phyloP scores from a whole-genome alignment of 768 basidiomycete genomes.

The Galerina sulciceps region DNA sequence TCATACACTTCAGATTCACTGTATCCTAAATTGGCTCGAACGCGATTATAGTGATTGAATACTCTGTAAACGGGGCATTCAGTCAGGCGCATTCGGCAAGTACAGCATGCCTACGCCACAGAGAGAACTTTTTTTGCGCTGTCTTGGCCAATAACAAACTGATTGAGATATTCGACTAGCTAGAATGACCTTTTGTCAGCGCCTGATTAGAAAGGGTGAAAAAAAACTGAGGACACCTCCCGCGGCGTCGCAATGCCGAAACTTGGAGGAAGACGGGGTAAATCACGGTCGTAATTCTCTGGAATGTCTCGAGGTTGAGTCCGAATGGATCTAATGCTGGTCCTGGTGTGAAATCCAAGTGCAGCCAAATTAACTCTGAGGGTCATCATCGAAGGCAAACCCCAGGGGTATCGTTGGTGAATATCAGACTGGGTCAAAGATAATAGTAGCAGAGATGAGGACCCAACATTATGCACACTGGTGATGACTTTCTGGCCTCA shows the following conservation, averaged over 20 bases:
- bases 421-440: background rate
- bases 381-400: slow-evolving; percentile 7
- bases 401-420: background rate
- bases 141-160: slow-evolving; percentile 91
- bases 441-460: too few relatives aligned
- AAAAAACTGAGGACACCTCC: slow-evolving; percentile 34
- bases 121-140: slow-evolving; percentile 92
- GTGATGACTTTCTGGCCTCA: too few relatives aligned
- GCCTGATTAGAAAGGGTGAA: background rate
- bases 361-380: slow-evolving; percentile 10
- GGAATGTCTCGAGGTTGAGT: slow-evolving; percentile 58
- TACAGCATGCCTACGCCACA: slow-evolving; percentile 73
- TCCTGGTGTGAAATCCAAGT: slow-evolving; percentile 20
- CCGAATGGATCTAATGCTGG: slow-evolving; percentile 41
- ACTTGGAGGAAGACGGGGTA: slow-evolving; percentile 40
- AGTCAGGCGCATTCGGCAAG: background rate
- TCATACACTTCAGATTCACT: slow-evolving; percentile 39
- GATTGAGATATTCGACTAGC: slow-evolving; percentile 85
- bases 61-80: slow-evolving; percentile 53
- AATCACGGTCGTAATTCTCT: slow-evolving; percentile 18
- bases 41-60: slow-evolving; percentile 94
- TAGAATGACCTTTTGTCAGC: slow-evolving; percentile 30
- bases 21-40: slow-evolving; percentile 68
- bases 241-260: slow-evolving; percentile 61
- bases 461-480: too few relatives aligned